Evolutionary conservation across 768 basidiomycete species (phyloP), one percentile per base, ranked within the genome.

Genomic region (Tricholoma flavovirens): DNA sequence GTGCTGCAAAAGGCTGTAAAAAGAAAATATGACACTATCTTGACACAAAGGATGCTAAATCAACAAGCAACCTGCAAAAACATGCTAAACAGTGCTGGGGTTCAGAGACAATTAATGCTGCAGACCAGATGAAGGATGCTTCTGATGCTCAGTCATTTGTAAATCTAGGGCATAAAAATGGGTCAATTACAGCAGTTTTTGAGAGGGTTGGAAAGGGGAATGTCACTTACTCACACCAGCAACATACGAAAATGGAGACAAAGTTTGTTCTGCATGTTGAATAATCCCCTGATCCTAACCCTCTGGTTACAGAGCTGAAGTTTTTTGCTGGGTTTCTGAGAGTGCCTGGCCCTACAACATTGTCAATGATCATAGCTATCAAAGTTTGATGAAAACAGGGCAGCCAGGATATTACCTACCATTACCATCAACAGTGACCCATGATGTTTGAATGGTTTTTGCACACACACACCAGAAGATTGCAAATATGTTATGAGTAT

Each of bases 61-160:
- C n/a, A n/a, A n/a, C n/a, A n/a, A n/a, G n/a, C 11, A 73, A 73
- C 60, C 53, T 70, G 38, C 48, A 54, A n/a, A 61, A 61, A 38
- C 66, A 74, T 59, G 66, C 60, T 0, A 57, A 56, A 5, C 29
- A n/a, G 0, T 73, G 73, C 64, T 71, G 66, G 66, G 70, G 70
- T 9, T 17, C 59, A 2, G 67, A 70, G 5, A 62, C 59, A 1
- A 22, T 70, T 14, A n/a, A n/a, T n/a, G n/a, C n/a, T n/a, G n/a
- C n/a, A n/a, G n/a, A n/a, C n/a, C n/a, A n/a, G n/a, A n/a, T 52
- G 1, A 54, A 54, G 54, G 49, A 62, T 50, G 12, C 55, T 6
- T 42, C 52, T 19, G 48, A 48, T 6, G 42, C 36, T 33, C 46
- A 15, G 43, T 32, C 22, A 8, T 5, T 46, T 15, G 45, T 46